These are phyloP conservation scores for Malus hybrid DNA, from an alignment of 331 rosid genomes.

Conservation along the genomic window DNA sequence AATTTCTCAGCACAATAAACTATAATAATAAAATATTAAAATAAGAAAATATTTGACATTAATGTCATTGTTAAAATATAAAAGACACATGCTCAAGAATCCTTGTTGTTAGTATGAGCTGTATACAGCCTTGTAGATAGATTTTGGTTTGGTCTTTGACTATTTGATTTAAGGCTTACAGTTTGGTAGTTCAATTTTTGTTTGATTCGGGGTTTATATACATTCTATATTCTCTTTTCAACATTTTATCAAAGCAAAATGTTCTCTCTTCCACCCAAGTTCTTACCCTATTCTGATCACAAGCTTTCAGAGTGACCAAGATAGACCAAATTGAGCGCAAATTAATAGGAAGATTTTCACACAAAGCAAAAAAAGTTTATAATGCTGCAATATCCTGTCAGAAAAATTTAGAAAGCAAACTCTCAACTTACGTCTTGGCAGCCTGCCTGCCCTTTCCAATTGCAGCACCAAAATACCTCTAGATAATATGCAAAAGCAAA, in stretches of 20 bases:
- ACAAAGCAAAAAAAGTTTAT: not conserved
- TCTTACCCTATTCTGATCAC: not conserved
- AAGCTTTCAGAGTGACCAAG: not conserved
- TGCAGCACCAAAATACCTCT: constrained; percentile 98
- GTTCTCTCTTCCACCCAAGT: not conserved
- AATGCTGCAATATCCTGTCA: not conserved
- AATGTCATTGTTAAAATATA: not conserved
- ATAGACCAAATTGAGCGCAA: not conserved
- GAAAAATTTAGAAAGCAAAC: not conserved
- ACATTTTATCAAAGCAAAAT: not conserved
- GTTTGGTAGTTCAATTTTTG: not conserved
- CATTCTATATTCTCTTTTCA: not conserved
- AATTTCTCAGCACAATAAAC: not conserved
- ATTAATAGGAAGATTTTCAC: not conserved
- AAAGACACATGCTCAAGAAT: not conserved
- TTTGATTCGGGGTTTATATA: not conserved
- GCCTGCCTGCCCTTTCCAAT: constrained; percentile 98
- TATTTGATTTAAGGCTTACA: not conserved
- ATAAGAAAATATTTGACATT: not conserved
- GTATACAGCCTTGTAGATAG: not conserved
- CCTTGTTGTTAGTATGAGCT: not conserved
- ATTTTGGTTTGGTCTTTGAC: not conserved
- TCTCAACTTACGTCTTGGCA: constrained; percentile 81
- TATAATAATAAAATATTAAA: not conserved
- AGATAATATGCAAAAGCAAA: constrained; percentile 22